A percentile compares a stretch with the other conserved stretches of the same genome.
Evolutionary conservation across 179 eudicot genomes (phyloP).

Genomic region (Beta corolliflora): DNA sequence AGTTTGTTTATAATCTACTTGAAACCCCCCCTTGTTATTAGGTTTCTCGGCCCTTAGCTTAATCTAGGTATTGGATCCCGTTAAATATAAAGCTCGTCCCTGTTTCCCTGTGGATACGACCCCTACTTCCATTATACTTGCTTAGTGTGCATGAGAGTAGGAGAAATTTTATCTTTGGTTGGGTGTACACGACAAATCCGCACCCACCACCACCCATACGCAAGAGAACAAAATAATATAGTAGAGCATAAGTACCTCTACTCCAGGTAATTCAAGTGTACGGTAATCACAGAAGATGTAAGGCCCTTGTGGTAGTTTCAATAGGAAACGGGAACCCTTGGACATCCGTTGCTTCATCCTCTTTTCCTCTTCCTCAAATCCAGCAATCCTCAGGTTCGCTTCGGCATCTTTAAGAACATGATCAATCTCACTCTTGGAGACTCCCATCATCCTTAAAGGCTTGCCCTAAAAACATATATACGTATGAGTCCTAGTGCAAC

Average conservation of each 20-base stretch:
- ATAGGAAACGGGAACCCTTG: conserved; percentile 33
- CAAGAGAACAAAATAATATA: neutral
- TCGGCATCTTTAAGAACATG: conserved; percentile 60
- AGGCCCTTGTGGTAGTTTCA: conserved; percentile 81
- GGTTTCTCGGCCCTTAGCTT: too few relatives aligned
- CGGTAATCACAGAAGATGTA: conserved; percentile 82
- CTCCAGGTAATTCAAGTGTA: conserved; percentile 82
- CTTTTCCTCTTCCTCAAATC: conserved; percentile 92
- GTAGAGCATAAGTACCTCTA: conserved; percentile 48
- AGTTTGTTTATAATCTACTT: too few relatives aligned
- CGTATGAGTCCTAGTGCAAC: neutral
- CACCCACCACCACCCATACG: too few relatives aligned
- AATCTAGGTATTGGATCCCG: too few relatives aligned
- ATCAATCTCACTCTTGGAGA: conserved; percentile 69
- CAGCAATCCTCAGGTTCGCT: conserved; percentile 75
- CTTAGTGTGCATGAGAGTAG: too few relatives aligned
- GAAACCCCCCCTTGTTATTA: too few relatives aligned
- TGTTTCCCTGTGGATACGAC: too few relatives aligned
- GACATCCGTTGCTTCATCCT: conserved; percentile 63
- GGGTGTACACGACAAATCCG: too few relatives aligned
- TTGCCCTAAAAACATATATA: conserved; percentile 55
- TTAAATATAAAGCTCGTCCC: too few relatives aligned
- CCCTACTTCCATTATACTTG: too few relatives aligned
- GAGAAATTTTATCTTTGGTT: too few relatives aligned
- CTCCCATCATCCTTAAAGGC: conserved; percentile 88